Evolutionary conservation across 2,329 filamentous ascomycete species (phyloP).

Genomic region (Claviceps fusiformis): DNA sequence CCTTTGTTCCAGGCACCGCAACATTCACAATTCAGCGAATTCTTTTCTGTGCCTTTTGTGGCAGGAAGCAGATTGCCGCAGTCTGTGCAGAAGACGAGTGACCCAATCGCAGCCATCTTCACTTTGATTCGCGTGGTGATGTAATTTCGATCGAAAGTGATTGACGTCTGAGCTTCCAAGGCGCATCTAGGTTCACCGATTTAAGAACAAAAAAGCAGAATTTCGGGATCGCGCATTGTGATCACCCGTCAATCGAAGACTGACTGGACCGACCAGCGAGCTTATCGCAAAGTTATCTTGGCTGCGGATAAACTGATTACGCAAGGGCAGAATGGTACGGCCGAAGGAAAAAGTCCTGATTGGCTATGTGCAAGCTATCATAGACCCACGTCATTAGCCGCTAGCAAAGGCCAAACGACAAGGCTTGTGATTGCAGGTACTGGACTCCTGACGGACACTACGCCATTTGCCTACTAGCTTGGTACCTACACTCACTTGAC

Average conservation of each 20-base stretch:
- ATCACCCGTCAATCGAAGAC: background rate
- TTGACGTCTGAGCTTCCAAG: background rate
- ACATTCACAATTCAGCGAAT: conserved; percentile 67
- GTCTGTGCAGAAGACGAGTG: conserved; percentile 81
- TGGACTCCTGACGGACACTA: background rate
- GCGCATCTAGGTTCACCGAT: background rate
- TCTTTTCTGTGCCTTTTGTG: conserved; percentile 62
- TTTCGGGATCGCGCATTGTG: background rate
- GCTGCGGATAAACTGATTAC: conserved; percentile 19
- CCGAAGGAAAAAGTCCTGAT: conserved; percentile 12
- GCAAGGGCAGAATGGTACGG: conserved; percentile 9
- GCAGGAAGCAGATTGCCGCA: conserved; percentile 83
- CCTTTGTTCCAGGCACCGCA: conserved; percentile 79
- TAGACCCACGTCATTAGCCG: conserved; percentile 1
- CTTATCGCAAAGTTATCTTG: conserved; percentile 1
- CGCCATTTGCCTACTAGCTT: background rate
- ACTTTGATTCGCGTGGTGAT: background rate
- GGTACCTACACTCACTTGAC: background rate
- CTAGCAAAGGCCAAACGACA: background rate
- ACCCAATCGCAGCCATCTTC: conserved; percentile 75
- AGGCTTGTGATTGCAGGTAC: background rate
- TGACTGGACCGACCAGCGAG: background rate
- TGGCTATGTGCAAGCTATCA: background rate
- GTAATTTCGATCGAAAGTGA: background rate
- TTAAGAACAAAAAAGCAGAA: background rate